Evolutionary conservation across 176 grass and related monocot genomes (phyloP).

Genomic region (Poa pratensis): DNA sequence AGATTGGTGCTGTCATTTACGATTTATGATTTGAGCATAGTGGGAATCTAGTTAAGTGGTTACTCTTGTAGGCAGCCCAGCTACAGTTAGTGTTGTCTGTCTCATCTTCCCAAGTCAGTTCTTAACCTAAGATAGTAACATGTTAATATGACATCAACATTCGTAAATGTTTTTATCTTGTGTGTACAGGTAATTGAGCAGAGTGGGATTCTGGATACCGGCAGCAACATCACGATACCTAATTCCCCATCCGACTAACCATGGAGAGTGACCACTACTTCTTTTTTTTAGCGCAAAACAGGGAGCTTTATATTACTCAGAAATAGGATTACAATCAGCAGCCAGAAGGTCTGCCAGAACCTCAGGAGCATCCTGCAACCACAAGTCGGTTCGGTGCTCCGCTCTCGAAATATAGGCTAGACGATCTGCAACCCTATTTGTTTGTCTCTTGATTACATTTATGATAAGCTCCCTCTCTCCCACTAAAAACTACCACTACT

Average conservation of each 20-base stretch:
- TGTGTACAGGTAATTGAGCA: slow-evolving; percentile 54
- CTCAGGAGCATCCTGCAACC: too few relatives aligned
- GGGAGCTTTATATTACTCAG: too few relatives aligned
- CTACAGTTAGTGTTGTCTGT: not conserved
- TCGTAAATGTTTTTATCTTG: slow-evolving; percentile 24
- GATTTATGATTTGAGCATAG: too few relatives aligned
- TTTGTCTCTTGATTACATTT: too few relatives aligned
- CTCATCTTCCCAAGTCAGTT: not conserved
- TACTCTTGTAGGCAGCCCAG: not conserved
- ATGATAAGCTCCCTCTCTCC: too few relatives aligned
- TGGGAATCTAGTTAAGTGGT: not conserved
- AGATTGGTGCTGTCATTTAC: not conserved
- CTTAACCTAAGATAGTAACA: not conserved
- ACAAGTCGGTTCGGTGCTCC: too few relatives aligned
- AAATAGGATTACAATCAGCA: too few relatives aligned
- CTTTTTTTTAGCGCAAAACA: too few relatives aligned
- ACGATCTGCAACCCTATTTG: too few relatives aligned
- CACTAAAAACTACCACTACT: too few relatives aligned
- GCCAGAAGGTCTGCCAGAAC: too few relatives aligned
- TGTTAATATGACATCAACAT: not conserved
- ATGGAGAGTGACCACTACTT: slow-evolving; percentile 37
- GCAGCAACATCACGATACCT: slow-evolving; percentile 34
- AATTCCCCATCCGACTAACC: slow-evolving; percentile 40
- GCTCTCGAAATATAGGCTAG: too few relatives aligned
- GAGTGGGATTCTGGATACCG: slow-evolving; percentile 41